Base-by-base conservation (phyloP, 129 eudicot species). In the Flaveria linearis region DNA sequence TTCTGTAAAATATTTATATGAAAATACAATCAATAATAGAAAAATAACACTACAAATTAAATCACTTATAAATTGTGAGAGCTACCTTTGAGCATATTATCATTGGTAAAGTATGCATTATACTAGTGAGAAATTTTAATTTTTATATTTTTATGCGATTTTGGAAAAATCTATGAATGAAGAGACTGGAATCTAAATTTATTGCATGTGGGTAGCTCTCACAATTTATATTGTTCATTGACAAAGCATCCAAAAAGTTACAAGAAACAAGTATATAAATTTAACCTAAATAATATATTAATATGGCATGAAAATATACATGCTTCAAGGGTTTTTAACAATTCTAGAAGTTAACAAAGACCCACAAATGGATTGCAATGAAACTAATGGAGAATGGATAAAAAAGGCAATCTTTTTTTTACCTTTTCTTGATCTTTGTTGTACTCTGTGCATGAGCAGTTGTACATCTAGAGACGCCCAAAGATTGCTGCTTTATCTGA, bases 401-500 rank as follows among this genome's bases (percentile, higher is more conserved):
- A 51, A 72, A 53, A 42, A 67, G 39, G 46, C 42, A 30, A 30
- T 17, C 51, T 20, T 22, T 7, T 58, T 52, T 75, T 46, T 71
- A 94, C 99, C 99, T 94, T 86, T 83, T 86, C 84, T 91, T 94
- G 84, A 94, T 78, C 84, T 90, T 86, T 42, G 88, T 82, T 41
- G 92, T 80, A 64, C 77, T 79, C 68, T 82, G 92, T 71, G 85
- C 71, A 57, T 72, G 79, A 66, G 82, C 7, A 68, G 68, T 60
- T 67, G 78, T 69, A 80, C 77, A 77, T 68, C 82, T 89, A 33
- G 90, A 82, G 23, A 70, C 76, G 68, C 82, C 67, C 53, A 78
- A 78, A 46, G 76, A 20, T 55, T 86, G 91, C 45, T 86, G 91
- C 74, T 83, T 87, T 41, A 73, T 77, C 41, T 83, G 82, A 77